Base-by-base conservation (phyloP, 352 stramenopile genomes). In the Globisporangium nunn region DNA sequence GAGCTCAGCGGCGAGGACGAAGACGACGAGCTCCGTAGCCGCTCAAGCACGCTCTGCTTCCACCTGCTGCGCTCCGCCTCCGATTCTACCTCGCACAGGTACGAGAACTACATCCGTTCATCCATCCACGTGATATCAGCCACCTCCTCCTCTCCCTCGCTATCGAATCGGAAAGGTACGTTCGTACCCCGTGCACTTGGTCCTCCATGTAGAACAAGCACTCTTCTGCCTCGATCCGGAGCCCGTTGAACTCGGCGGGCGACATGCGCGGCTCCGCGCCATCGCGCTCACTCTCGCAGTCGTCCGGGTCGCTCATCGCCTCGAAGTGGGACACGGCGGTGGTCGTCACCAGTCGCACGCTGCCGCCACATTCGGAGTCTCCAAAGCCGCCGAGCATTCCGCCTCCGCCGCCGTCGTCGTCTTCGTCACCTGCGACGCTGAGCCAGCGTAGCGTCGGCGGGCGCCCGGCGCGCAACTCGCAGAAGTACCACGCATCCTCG, bases 401-500 rank as follows among this genome's bases (percentile, higher is more conserved):
- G n/a, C 43, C 43, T 2, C 43, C 66, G 8, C 68, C 64, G 0
- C 70, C 67, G 0, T 67, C 62, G 15, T 63, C 72, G 23, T 74
- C 68, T 6, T 67, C 70, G 14, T 62, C 65, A 10, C 60, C 54
- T 31, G 73, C 64, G 41, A 79, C 52, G 8, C 62, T 69, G 37
- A 78, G 74, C 74, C 74, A 83, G 55, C 76, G 60, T 39, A 83
- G 58, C 43, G 56, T 45, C 11, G 43, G 62, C 46, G 17, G 45
- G 0, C 10, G 50, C 17, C 45, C 59, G 48, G n/a, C 61, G 49
- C 11, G 50, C 2, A 62, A 47, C 46, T 74, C 60, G 56, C 72
- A 81, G 39, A 80, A 72, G 59, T 84, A 81, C 74, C 74, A 84
- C 45, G 71, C 56, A 33, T 75, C 71, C 43, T 81, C 72, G 11